phyloP scores from a whole-genome alignment of 2,329 filamentous ascomycete genomes.

The Botryotinia convoluta region DNA sequence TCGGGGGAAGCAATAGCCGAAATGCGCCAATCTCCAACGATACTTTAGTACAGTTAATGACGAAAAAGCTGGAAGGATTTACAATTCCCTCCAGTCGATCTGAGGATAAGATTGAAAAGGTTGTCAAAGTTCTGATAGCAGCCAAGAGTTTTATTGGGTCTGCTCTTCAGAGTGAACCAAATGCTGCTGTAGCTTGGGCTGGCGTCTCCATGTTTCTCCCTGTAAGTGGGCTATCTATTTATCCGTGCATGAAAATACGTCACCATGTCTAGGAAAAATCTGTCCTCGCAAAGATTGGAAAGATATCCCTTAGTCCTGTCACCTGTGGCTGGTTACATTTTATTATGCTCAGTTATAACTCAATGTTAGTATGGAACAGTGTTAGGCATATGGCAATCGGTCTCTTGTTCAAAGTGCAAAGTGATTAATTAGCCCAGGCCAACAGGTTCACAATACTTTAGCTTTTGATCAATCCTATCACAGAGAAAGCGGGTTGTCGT shows the following conservation, averaged over 20 bases:
- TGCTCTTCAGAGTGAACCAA: not conserved
- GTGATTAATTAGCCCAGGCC: not conserved
- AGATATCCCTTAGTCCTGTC: not conserved
- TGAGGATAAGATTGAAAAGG: not conserved
- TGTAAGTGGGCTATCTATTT: not conserved
- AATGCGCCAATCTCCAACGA: not conserved
- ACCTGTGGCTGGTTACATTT: not conserved
- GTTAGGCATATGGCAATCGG: not conserved
- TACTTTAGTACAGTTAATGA: not conserved
- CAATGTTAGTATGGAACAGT: not conserved
- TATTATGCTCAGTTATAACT: not conserved
- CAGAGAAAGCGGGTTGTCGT: not conserved
- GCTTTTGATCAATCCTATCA: not conserved
- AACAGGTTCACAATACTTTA: not conserved
- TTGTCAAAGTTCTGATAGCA: not conserved
- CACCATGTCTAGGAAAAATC: not conserved
- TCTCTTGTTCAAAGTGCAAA: not conserved
- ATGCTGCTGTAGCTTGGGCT: conserved; percentile 2
- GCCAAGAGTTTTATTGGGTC: not conserved
- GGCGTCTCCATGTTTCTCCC: not conserved
- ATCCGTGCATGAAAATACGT: not conserved
- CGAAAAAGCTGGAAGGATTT: not conserved
- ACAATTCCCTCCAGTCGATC: not conserved
- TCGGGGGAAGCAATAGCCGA: rapidly evolving
- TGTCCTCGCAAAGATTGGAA: not conserved